Base-by-base conservation (phyloP, 768 basidiomycete genomes). In the Boletus sensibilis region DNA sequence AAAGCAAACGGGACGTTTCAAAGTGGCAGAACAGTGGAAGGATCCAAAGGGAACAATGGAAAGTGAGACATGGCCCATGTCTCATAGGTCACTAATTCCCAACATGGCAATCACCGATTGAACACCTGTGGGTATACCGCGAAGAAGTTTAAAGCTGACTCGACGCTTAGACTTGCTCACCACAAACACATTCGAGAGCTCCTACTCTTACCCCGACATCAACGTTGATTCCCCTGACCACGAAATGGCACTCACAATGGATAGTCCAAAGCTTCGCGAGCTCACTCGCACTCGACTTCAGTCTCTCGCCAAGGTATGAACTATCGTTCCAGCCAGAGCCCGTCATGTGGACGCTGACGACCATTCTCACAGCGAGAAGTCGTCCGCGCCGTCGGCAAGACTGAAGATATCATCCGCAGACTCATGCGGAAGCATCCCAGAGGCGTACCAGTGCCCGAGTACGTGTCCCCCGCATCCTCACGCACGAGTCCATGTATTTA, bases 351-450 rank as follows among this genome's bases (percentile, higher is more conserved):
- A 48, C 20, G 13, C 43, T 62, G 3, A 51, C 38, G n/a, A 20
- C 25, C 45, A 2, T 21, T 38, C 33, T 23, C 46, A 1, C 44
- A 72, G 71, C 53, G 56, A 60, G 64, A 72, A 54, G 42, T 55
- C 13, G 35, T 72, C 20, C 61, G 61, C n/a, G 69, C 68, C 0
- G 53, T 65, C 18, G 68, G 60, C 3, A 69, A 68, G 58, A 69
- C 61, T 1, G 71, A 65, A 53, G 63, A 63, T 4, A 72, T 69
- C 23, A 67, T 71, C 40, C 55, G 56, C 37, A 55, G 63, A 50
- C 59, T 71, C 41, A 27, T 66, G 10, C 56, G 34, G 35, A 72
- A 68, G 25, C 58, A 67, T 43, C 72, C 71, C n/a, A 38, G 34
- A 25, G 69, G 71, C 0, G 64, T 69, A 0, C 71, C 69, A 3